phyloP scores from a whole-genome alignment of 1,284 basidiomycete genomes.

The Sporisorium scitamineum region DNA sequence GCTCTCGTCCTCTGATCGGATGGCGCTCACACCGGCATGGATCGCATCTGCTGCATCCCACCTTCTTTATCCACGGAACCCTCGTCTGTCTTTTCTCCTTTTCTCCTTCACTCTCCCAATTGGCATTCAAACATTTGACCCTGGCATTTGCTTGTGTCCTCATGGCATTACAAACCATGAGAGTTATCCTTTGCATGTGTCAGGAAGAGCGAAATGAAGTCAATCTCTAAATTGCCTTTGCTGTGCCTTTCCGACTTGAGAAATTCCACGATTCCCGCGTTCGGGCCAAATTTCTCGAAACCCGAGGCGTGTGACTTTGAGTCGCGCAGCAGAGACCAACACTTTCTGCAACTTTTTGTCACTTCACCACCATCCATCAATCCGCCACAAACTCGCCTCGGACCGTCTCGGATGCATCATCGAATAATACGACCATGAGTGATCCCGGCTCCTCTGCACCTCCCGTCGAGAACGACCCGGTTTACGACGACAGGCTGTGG shows the following conservation, averaged over 20 bases:
- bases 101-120: background rate
- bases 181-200: background rate
- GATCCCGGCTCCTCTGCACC: conserved; percentile 25
- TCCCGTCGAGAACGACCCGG: conserved; percentile 19
- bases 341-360: conserved; percentile 4
- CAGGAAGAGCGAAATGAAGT: conserved; percentile 6
- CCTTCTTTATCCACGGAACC: background rate
- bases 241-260: background rate
- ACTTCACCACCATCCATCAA: conserved; percentile 1
- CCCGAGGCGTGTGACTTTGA: background rate
- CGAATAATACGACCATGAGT: conserved; percentile 16
- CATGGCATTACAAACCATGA: no score
- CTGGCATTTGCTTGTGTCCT: no score
- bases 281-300: background rate
- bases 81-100: background rate
- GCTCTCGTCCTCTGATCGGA: conserved; percentile 17
- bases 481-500: conserved; percentile 23
- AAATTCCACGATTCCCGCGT: background rate
- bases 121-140: background rate
- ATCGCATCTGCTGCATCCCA: no score
- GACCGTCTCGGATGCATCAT: background rate
- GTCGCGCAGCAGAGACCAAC: conserved; percentile 12
- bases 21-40: no score
- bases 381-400: background rate
- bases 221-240: no score